A percentile compares a stretch with the other conserved stretches of the same genome.
These are phyloP conservation scores for Eimeria falciformis DNA, from an alignment of 169 alveolate genomes.

Conservation along the genomic window DNA sequence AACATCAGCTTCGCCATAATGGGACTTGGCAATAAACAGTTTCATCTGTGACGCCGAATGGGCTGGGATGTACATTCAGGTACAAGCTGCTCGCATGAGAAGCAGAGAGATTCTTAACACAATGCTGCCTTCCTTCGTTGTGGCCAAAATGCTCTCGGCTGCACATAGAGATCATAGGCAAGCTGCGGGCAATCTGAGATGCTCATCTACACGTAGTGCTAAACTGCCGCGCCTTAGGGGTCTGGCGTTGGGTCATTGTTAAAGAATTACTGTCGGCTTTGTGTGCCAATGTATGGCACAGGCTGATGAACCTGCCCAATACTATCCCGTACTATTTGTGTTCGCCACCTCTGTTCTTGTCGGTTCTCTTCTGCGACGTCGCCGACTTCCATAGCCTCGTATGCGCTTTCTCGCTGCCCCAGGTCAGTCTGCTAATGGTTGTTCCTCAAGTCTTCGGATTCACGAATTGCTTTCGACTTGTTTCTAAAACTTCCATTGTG, in stretches of 20 bases:
- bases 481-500: too few species aligned
- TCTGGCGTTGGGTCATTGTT: not conserved
- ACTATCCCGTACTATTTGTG: slow-evolving; percentile 55
- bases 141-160: slow-evolving; percentile 81
- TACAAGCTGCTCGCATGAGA: slow-evolving; percentile 82
- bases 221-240: too few species aligned
- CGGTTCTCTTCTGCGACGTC: slow-evolving; percentile 98
- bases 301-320: slow-evolving; percentile 70
- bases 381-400: slow-evolving; percentile 96
- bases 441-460: too few species aligned
- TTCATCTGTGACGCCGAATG: not conserved
- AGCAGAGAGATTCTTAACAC: slow-evolving; percentile 92
- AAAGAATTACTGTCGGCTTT: too few species aligned
- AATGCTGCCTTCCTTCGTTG: slow-evolving; percentile 93
- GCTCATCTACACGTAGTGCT: too few species aligned
- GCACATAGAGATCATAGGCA: slow-evolving; percentile 49
- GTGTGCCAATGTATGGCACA: not conserved
- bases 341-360: slow-evolving; percentile 79
- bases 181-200: not conserved
- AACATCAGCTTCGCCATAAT: not conserved
- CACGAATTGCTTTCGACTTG: too few species aligned
- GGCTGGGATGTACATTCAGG: slow-evolving; percentile 21
- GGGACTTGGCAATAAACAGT: not conserved
- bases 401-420: slow-evolving; percentile 69
- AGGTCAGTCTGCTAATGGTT: slow-evolving; percentile 3